phyloP scores from a whole-genome alignment of 371 early-diverging fungal species.

The Lichtheimia ornata region DNA sequence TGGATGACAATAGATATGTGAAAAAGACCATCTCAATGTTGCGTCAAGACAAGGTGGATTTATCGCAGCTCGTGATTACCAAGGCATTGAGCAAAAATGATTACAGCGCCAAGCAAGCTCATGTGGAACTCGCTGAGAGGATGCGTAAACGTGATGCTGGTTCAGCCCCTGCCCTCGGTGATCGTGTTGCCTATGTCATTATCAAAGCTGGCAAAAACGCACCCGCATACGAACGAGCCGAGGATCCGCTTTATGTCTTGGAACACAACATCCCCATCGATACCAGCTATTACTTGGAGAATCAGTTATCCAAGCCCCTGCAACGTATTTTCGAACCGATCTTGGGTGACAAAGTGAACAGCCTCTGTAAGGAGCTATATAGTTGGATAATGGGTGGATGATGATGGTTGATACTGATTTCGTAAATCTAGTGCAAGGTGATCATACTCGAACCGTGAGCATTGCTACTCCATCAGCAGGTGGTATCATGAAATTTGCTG shows the following conservation, averaged over 20 bases:
- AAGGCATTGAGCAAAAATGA: conserved; percentile 97
- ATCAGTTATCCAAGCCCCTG: conserved; percentile 98
- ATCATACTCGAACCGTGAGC: conserved; percentile 90
- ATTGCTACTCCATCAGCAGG: conserved; percentile 89
- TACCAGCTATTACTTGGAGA: conserved; percentile 98
- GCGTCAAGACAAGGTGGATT: conserved; percentile 95
- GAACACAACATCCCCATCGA: conserved; percentile 99
- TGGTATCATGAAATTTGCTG: conserved; percentile 94
- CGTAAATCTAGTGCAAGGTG: conserved; percentile 68
- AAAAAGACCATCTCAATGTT: conserved; percentile 94
- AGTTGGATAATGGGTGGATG: neutral
- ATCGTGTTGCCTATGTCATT: conserved; percentile 99
- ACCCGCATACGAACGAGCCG: conserved; percentile 97
- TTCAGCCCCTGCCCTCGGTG: conserved; percentile 96
- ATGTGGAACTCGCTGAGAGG: conserved; percentile 95
- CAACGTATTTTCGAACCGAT: conserved; percentile 99
- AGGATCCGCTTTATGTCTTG: conserved; percentile 99
- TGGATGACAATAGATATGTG: conserved; percentile 61
- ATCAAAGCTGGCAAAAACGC: conserved; percentile 88
- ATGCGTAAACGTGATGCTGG: conserved; percentile 98
- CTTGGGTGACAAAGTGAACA: conserved; percentile 86
- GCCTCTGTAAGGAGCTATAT: conserved; percentile 53
- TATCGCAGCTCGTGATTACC: conserved; percentile 97
- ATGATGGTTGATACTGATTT: neutral
- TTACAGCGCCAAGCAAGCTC: conserved; percentile 97